Percentiles rank a stretch among this genome's conserved stretches.
phyloP scores from a whole-genome alignment of 306 rosid genomes.

The Echinosophora koreensis region DNA sequence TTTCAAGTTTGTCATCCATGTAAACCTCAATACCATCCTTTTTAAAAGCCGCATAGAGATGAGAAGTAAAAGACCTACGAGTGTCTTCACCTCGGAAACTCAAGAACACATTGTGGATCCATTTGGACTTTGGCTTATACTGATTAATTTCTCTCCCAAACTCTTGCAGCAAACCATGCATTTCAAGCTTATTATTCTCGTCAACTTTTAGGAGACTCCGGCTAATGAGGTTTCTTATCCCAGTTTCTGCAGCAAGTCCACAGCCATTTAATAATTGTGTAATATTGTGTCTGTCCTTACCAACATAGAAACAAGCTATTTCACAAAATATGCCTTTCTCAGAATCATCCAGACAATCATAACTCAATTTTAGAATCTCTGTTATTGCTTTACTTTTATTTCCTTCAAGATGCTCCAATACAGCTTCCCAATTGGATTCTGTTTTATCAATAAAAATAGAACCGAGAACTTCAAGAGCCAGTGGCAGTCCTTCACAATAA shows the following conservation, averaged over 20 bases:
- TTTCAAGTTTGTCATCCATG: slow-evolving; percentile 25
- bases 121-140: not conserved
- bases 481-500: slow-evolving; percentile 23
- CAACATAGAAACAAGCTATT: slow-evolving; percentile 18
- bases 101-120: not conserved
- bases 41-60: not conserved
- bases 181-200: slow-evolving; percentile 21
- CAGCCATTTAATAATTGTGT: slow-evolving; percentile 1
- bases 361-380: not conserved
- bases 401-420: slow-evolving; percentile 7
- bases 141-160: slow-evolving; percentile 2
- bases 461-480: not conserved
- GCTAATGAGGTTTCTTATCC: slow-evolving; percentile 8
- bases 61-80: slow-evolving; percentile 10
- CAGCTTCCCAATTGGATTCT: not conserved
- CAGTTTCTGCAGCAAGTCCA: slow-evolving; percentile 29
- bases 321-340: slow-evolving; percentile 5
- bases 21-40: slow-evolving; percentile 16
- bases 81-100: slow-evolving; percentile 25
- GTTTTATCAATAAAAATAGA: not conserved
- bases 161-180: slow-evolving; percentile 14
- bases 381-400: not conserved
- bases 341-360: slow-evolving; percentile 18
- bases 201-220: not conserved
- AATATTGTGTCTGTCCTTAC: slow-evolving; percentile 21